phyloP scores from a whole-genome alignment of 176 grass and related monocot species.

The Aegilops bicornis region DNA sequence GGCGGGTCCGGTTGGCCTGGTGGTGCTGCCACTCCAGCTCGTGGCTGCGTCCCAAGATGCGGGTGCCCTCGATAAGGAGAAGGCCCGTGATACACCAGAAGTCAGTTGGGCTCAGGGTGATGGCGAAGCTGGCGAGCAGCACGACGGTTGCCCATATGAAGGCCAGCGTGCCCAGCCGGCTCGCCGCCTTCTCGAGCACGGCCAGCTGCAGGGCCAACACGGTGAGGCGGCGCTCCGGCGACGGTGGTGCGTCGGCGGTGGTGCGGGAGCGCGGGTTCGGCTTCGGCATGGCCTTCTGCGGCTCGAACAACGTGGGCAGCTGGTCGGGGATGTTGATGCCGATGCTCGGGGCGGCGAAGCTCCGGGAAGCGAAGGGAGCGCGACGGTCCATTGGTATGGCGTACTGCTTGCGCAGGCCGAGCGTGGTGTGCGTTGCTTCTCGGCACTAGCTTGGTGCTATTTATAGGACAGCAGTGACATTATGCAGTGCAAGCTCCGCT shows the following conservation, averaged over 20 bases:
- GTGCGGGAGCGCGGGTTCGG: not conserved
- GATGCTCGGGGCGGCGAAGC: slow-evolving; percentile 9
- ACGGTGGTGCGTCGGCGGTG: not conserved
- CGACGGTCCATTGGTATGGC: slow-evolving; percentile 21
- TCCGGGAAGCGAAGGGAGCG: slow-evolving; percentile 1
- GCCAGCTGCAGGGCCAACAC: slow-evolving; percentile 60
- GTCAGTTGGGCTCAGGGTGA: slow-evolving; percentile 45
- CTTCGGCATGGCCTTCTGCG: slow-evolving; percentile 24
- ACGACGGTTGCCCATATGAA: slow-evolving; percentile 83
- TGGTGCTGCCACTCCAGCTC: slow-evolving; percentile 83
- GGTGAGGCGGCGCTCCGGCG: slow-evolving; percentile 58
- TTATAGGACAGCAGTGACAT: too few species aligned
- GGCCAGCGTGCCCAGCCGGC: slow-evolving; percentile 59
- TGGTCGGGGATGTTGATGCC: slow-evolving; percentile 41
- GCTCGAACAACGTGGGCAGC: slow-evolving; percentile 52
- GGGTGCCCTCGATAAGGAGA: slow-evolving; percentile 49
- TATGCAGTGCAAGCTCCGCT: too few species aligned
- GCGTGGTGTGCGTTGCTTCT: too few species aligned
- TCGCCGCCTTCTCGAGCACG: slow-evolving; percentile 74
- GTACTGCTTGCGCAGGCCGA: too few species aligned
- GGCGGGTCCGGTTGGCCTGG: slow-evolving; percentile 32
- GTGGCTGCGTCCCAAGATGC: slow-evolving; percentile 66
- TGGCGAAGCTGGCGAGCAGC: slow-evolving; percentile 70
- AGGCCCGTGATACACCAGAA: slow-evolving; percentile 60
- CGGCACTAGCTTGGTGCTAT: too few species aligned